Evolutionary conservation across 352 stramenopile genomes (phyloP), one percentile per base, ranked within the genome.

Genomic region (Globisporangium nunn): DNA sequence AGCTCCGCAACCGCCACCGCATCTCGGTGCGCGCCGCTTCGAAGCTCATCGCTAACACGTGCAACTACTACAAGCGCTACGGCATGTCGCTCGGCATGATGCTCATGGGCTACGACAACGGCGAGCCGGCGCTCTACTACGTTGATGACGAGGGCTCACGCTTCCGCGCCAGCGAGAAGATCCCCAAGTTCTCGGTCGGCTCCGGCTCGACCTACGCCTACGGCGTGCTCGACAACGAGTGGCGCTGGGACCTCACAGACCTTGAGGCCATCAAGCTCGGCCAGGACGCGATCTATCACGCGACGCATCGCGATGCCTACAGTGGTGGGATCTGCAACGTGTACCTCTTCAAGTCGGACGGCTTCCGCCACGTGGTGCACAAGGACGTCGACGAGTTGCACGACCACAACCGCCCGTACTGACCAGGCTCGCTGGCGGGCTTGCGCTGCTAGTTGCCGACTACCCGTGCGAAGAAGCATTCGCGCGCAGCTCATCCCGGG

Each of bases 111-210:
- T 99, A 98, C 88, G 98, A 99, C 85, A 97, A 94, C 51, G 88
- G 85, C 39, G 89, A 98, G 57, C 96, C 97, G 6, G 91, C 98
- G 72, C 86, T 99, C 18, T 99, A 99, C 78, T 99, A 99, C 69
- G 96, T 99, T n/a, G 98, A 99, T 75, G 95, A 99, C 68, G 97
- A 99, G 70, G 98, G 96, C 56, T 99, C 96, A 14, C 86, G 98
- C 47, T 92, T 99, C 44, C 90, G 98, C 61, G 97, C 96, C 28
- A 97, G 97, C 46, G 85, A 93, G 61, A 75, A 90, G 58, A 86
- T 96, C 43, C 86, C 96, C 66, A 97, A 98, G 74, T 99, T 99
- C 75, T 98, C 92, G 43, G 97, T 99, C 39, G 98, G 98, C 47
- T 99, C 92, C 35, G 98, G 98, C 49, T 99, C 95, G 30, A 99